Evolutionary conservation across 2,329 filamentous ascomycete species (phyloP).

Genomic region (Lachnum nothofagi): DNA sequence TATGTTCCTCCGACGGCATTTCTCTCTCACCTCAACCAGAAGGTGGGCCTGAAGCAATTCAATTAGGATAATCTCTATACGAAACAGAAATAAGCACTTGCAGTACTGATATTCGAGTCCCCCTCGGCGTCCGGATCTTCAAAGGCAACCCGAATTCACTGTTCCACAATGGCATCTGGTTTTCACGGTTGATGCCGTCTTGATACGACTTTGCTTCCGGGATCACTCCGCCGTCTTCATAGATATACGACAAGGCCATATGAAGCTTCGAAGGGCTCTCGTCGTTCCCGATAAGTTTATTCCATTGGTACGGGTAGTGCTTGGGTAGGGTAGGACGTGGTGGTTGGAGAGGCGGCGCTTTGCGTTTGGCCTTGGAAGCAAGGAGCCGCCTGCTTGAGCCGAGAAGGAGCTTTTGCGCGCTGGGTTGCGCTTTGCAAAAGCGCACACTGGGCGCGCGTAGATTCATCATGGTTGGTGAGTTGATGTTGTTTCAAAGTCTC

Average conservation of each 20-base stretch:
- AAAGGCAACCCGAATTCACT: conserved; percentile 13
- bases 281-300: no score
- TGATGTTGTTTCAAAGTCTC: no score
- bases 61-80: background rate
- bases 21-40: conserved; percentile 39
- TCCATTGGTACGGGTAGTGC: no score
- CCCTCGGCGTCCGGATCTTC: conserved; percentile 3
- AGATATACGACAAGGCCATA: background rate
- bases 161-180: conserved; percentile 14
- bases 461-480: no score
- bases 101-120: background rate
- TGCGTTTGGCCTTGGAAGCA: no score
- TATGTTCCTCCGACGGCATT: no score
- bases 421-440: no score
- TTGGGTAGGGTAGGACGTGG: no score
- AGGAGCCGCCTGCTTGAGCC: no score
- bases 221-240: background rate
- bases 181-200: background rate
- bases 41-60: conserved; percentile 33
- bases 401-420: no score
- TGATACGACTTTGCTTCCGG: background rate
- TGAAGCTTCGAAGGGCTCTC: background rate
- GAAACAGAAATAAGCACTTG: background rate
- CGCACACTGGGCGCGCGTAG: no score
- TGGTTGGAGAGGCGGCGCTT: no score